Evolutionary conservation across 2,329 filamentous ascomycete genomes (phyloP).

Genomic region (Orbilia blumenaviensis): DNA sequence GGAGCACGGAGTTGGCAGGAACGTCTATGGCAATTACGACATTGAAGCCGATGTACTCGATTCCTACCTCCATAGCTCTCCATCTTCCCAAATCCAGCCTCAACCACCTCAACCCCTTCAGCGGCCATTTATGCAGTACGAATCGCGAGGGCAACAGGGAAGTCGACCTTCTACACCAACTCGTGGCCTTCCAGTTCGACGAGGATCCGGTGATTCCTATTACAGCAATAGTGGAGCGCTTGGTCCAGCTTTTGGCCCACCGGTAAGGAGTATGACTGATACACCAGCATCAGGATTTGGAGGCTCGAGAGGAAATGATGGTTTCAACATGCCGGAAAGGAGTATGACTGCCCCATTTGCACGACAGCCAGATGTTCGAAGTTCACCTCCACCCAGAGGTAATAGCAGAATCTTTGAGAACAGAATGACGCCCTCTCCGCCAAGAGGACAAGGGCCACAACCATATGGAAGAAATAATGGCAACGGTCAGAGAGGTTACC

Average conservation of each 20-base stretch:
- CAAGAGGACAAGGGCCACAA: not conserved
- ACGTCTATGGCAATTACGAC: constrained; percentile 48
- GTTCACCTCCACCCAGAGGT: constrained; percentile 27
- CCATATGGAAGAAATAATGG: constrained; percentile 18
- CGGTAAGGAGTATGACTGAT: constrained; percentile 32
- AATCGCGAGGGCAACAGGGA: constrained; percentile 17
- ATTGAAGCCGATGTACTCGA: constrained; percentile 51
- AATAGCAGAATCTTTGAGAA: constrained; percentile 43
- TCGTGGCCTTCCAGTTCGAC: constrained; percentile 33
- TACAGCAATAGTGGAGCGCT: constrained; percentile 21
- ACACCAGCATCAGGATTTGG: constrained; percentile 24
- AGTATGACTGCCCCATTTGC: constrained; percentile 41
- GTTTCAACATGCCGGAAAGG: constrained; percentile 12
- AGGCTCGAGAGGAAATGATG: constrained; percentile 2
- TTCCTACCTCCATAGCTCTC: constrained; percentile 36
- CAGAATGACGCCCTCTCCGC: not conserved
- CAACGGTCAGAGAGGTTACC: not conserved
- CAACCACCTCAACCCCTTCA: constrained; percentile 32
- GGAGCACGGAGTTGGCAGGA: constrained; percentile 50
- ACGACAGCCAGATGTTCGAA: constrained; percentile 20
- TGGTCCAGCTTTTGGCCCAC: not conserved
- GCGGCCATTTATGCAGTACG: constrained; percentile 38
- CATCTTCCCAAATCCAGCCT: constrained; percentile 17
- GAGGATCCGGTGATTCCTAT: constrained; percentile 28
- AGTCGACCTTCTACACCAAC: constrained; percentile 39